Percentiles rank a stretch among this genome's conserved stretches.
Conservation (phyloP, 1,139 yeast genomes). For the Suhomyces anneliseae region DNA sequence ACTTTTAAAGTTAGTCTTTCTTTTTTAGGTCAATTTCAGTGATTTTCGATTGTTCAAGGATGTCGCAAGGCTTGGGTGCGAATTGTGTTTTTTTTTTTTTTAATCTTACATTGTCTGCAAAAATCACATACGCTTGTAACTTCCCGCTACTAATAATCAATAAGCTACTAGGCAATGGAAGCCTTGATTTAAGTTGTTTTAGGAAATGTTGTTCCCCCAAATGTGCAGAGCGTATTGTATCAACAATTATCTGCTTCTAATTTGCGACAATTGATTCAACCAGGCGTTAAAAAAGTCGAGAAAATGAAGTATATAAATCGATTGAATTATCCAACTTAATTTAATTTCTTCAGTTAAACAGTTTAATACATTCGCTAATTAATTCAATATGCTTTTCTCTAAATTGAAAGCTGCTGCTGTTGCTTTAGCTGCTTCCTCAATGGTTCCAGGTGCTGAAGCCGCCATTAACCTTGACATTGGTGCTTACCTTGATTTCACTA, state of each 20-base stretch:
- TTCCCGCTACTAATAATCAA: not conserved
- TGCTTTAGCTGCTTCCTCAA: conserved; percentile 13
- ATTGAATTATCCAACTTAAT: not conserved
- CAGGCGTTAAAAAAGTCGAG: not conserved
- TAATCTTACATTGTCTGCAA: conserved; percentile 5
- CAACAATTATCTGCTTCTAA: not conserved
- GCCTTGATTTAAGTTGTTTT: not conserved
- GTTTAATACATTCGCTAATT: conserved; percentile 8
- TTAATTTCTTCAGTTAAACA: conserved; percentile 1
- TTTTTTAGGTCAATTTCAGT: conserved; percentile 2
- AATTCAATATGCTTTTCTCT: conserved; percentile 14
- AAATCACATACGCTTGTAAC: not conserved
- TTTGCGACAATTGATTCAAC: not conserved
- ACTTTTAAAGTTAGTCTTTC: not conserved
- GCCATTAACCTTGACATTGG: conserved; percentile 12
- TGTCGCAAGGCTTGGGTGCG: not conserved
- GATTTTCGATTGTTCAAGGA: not conserved
- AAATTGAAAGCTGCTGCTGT: conserved; percentile 17
- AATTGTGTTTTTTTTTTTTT: not conserved
- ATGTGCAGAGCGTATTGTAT: conserved; percentile 3
- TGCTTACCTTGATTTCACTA: conserved; percentile 11
- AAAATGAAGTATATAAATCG: not conserved
- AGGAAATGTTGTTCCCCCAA: conserved; percentile 4
- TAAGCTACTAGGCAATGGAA: not conserved
- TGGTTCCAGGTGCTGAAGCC: conserved; percentile 13